Percentiles rank a stretch among this genome's conserved stretches.
Conservation (phyloP, 768 basidiomycete genomes). For the Lentinula guzmanii region DNA sequence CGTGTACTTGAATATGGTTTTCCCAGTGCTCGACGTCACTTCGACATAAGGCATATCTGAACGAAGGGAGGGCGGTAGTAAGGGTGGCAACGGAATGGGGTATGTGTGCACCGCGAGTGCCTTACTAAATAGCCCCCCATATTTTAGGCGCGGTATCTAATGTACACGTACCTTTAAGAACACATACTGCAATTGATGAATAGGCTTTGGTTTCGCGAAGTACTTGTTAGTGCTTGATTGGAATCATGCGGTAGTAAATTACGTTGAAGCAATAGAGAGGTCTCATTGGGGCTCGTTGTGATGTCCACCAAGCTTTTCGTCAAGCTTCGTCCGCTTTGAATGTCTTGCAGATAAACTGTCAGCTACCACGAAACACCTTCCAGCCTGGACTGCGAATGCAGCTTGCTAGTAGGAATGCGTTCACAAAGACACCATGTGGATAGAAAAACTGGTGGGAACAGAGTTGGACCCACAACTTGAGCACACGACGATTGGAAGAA, state of each 20-base stretch:
- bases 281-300: background rate
- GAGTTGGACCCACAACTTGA: background rate
- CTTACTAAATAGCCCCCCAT: background rate
- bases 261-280: background rate
- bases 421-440: background rate
- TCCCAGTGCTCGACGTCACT: conserved; percentile 1
- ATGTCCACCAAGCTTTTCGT: background rate
- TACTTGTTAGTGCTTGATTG: background rate
- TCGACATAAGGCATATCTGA: background rate
- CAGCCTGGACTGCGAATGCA: no score
- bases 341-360: background rate
- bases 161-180: background rate
- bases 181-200: background rate
- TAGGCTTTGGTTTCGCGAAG: background rate
- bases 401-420: no score
- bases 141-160: background rate
- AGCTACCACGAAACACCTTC: no score
- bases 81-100: background rate
- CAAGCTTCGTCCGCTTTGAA: background rate
- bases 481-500: background rate
- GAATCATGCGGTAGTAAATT: background rate
- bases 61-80: background rate
- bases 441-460: no score
- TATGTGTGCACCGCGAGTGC: background rate
- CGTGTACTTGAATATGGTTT: conserved; percentile 21